These are phyloP conservation scores for Fusarium poae DNA, from an alignment of 2,329 filamentous ascomycete genomes.

Conservation along the genomic window DNA sequence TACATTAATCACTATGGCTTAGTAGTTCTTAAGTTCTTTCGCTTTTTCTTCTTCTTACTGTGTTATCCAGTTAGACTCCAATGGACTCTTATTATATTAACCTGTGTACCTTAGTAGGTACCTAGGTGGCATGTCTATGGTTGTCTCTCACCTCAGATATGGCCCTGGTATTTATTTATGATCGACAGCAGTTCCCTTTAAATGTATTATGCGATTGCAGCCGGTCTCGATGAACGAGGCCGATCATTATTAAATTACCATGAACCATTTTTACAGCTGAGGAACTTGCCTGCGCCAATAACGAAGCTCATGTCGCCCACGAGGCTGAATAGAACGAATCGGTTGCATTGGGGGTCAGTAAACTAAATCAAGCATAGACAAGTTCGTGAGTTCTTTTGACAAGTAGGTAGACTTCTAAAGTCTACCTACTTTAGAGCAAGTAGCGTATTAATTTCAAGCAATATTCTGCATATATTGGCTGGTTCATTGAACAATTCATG, in stretches of 20 bases:
- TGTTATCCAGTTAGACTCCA: background rate
- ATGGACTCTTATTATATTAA: background rate
- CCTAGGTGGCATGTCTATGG: no score
- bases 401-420: no score
- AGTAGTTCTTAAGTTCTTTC: background rate
- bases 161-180: constrained; percentile 6
- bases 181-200: constrained; percentile 1
- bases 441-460: no score
- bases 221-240: constrained; percentile 1
- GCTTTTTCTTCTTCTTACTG: no score
- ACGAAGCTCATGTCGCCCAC: constrained; percentile 21
- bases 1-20: background rate
- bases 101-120: no score
- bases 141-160: background rate
- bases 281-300: constrained; percentile 24
- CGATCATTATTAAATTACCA: constrained; percentile 2
- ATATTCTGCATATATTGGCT: constrained; percentile 7
- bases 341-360: constrained; percentile 15
- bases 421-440: background rate
- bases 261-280: background rate
- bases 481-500: background rate
- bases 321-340: constrained; percentile 28
- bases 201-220: background rate
- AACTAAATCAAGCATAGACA: constrained; percentile 38
- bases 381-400: constrained; percentile 5